phyloP scores from a whole-genome alignment of 768 basidiomycete genomes.

The Hygrocybe punicea region DNA sequence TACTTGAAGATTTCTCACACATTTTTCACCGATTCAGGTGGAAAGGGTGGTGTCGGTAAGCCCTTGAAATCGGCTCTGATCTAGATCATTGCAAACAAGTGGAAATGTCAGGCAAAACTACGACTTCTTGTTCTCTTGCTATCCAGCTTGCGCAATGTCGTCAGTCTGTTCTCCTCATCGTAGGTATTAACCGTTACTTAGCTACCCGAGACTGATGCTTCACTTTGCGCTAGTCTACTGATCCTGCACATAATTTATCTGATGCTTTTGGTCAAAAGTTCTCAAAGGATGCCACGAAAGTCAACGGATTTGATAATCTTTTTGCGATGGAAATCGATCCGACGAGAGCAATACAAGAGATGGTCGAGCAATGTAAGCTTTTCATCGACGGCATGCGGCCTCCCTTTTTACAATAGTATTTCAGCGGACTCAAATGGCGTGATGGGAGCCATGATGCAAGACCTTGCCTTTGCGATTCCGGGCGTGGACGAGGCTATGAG shows the following conservation, averaged over 20 bases:
- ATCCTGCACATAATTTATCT: slow-evolving; percentile 99
- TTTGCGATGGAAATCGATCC: slow-evolving; percentile 99
- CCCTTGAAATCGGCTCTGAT: slow-evolving; percentile 12
- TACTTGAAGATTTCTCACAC: slow-evolving; percentile 7
- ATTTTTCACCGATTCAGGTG: slow-evolving; percentile 53
- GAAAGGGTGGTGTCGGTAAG: slow-evolving; percentile 97
- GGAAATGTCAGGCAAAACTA: slow-evolving; percentile 83
- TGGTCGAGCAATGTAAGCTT: slow-evolving; percentile 90
- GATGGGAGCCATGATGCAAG: slow-evolving; percentile 99
- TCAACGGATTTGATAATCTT: slow-evolving; percentile 95
- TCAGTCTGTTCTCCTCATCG: slow-evolving; percentile 96
- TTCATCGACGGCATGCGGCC: background rate
- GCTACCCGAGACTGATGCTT: background rate
- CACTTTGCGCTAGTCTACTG: slow-evolving; percentile 69
- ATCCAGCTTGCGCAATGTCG: slow-evolving; percentile 88
- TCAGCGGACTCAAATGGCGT: slow-evolving; percentile 84
- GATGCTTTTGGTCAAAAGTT: slow-evolving; percentile 99
- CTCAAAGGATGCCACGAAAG: slow-evolving; percentile 96
- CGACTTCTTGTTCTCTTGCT: slow-evolving; percentile 96
- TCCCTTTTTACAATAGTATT: background rate
- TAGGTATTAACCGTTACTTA: slow-evolving; percentile 22
- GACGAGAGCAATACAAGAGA: slow-evolving; percentile 95
- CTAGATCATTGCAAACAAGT: slow-evolving; percentile 3
- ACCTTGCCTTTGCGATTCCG: slow-evolving; percentile 97
- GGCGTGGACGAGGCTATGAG: slow-evolving; percentile 99